phyloP scores from a whole-genome alignment of 2,329 filamentous ascomycete genomes.

The Bimuria novae-zelandiae region DNA sequence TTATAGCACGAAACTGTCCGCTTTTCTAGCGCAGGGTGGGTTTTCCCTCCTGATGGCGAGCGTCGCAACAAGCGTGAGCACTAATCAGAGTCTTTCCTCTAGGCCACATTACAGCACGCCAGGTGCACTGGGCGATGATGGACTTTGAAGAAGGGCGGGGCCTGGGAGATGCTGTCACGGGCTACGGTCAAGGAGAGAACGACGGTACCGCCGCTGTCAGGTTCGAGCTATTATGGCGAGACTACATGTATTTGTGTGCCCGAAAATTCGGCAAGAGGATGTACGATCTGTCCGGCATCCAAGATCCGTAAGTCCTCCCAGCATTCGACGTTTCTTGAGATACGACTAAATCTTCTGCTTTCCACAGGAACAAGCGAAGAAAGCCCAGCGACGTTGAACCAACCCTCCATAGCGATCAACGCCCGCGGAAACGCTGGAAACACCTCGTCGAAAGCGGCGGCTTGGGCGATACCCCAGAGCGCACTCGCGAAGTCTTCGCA shows the following conservation, averaged over 20 bases:
- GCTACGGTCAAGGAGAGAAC: constrained; percentile 73
- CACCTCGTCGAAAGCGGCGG: constrained; percentile 24
- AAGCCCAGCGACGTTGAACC: neutral
- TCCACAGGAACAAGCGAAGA: neutral
- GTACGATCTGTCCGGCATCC: constrained; percentile 69
- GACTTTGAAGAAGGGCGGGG: constrained; percentile 69
- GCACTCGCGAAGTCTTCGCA: constrained; percentile 53
- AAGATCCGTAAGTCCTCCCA: constrained; percentile 40
- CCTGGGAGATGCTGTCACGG: constrained; percentile 38
- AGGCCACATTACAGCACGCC: constrained; percentile 71
- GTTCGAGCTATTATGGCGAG: constrained; percentile 75
- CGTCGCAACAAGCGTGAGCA: neutral
- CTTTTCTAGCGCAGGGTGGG: constrained; percentile 67
- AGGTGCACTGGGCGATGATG: constrained; percentile 71
- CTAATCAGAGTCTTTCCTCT: neutral
- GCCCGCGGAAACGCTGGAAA: constrained; percentile 42
- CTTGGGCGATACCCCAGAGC: constrained; percentile 51
- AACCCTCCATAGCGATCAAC: constrained; percentile 41
- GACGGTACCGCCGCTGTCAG: constrained; percentile 71
- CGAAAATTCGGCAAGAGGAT: constrained; percentile 69
- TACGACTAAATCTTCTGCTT: neutral
- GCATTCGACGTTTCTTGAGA: neutral
- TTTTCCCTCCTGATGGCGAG: neutral
- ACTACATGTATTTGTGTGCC: constrained; percentile 79
- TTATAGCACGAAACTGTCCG: constrained; percentile 77